Evolutionary conservation across 768 basidiomycete species (phyloP).

Genomic region (Hydnum rufescens): DNA sequence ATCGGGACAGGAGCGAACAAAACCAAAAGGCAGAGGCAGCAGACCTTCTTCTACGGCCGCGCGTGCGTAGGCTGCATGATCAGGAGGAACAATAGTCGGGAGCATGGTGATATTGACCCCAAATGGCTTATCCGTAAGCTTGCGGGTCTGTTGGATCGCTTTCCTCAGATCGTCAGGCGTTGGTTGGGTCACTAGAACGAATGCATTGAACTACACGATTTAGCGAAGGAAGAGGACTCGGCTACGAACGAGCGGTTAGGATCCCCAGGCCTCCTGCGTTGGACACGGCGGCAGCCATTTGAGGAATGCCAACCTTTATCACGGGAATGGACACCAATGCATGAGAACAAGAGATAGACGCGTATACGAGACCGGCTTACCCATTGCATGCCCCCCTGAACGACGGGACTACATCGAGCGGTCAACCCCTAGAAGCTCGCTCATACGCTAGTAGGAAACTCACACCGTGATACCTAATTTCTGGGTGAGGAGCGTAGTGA

Average conservation of each 20-base stretch:
- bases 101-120: constrained; percentile 35
- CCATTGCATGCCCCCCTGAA: constrained; percentile 91
- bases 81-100: constrained; percentile 76
- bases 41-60: constrained; percentile 59
- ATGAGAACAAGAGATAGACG: neutral
- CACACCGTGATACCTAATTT: constrained; percentile 14
- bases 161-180: constrained; percentile 57
- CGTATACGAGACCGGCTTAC: constrained; percentile 17
- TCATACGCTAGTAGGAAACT: neutral
- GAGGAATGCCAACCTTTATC: constrained; percentile 55
- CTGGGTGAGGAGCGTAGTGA: constrained; percentile 10
- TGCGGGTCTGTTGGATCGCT: constrained; percentile 61
- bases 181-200: constrained; percentile 74
- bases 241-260: constrained; percentile 10
- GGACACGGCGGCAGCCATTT: constrained; percentile 55
- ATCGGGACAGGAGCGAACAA: neutral
- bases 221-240: neutral
- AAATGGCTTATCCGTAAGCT: constrained; percentile 52
- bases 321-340: constrained; percentile 15
- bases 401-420: constrained; percentile 28
- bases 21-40: neutral
- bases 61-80: constrained; percentile 67
- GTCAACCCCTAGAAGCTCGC: neutral
- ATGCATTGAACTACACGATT: constrained; percentile 24
- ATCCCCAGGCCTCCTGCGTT: constrained; percentile 65